Evolutionary conservation across 257 asterid species (phyloP), one percentile per base, ranked within the genome.

Genomic region (Verbena officinalis): DNA sequence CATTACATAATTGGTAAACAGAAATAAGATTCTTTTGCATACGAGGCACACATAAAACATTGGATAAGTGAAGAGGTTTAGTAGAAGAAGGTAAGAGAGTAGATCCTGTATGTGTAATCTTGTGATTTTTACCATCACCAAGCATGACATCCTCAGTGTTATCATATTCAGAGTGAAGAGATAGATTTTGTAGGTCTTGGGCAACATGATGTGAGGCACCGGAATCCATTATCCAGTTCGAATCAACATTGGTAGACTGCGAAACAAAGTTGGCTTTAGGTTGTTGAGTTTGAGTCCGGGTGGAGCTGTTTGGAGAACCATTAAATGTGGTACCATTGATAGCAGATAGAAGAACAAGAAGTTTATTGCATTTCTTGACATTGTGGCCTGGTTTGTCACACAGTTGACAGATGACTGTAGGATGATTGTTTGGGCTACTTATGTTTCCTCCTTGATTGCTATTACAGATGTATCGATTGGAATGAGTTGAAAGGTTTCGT

Each of bases 161-260:
- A 8, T 11, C 55, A 27, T 45, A 62, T 0, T 9, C 7, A 1
- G 24, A 27, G 1, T 62, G 67, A 9, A 62, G 20, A 5, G 36
- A 13, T 1, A 59, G 52, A 7, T 39, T 59, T 2, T 4, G 20
- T 0, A 59, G n/a, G 7, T 59, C 65, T 17, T 1, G 5, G 0
- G 65, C 39, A 7, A 59, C 3, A 8, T 59, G 65, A 20, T 40
- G 64, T 4, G 64, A 58, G 0, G 50, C 50, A 0, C 64, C 36
- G 4, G 50, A 19, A 9, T 58, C 64, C 0, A 58, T 7, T 0
- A 58, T 10, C 51, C 50, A 58, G 0, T 33, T 33, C 3, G 45
- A 0, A 7, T 12, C 8, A 0, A 0, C 0, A 0, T 9, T 0
- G 0, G 3, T 1, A 2, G n/a, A n/a, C n/a, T n/a, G n/a, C n/a